These are phyloP conservation scores for Rhizopogon vulgaris DNA, from an alignment of 768 basidiomycete species.

Conservation along the genomic window DNA sequence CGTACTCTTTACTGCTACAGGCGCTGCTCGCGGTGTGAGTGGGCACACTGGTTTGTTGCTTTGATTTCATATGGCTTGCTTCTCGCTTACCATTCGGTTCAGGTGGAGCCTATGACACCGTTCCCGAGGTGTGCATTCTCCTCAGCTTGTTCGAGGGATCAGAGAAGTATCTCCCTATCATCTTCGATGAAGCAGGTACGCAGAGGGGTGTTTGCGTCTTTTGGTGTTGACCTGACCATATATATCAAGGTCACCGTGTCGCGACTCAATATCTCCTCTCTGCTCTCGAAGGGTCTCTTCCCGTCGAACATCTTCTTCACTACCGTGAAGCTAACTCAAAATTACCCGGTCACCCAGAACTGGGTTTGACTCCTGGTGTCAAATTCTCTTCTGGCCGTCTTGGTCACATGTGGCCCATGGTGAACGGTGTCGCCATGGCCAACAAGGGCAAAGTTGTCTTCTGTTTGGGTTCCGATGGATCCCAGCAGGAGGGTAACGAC, in stretches of 20 bases:
- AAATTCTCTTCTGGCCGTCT: slow-evolving; percentile 93
- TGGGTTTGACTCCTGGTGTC: slow-evolving; percentile 87
- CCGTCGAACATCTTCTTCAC: slow-evolving; percentile 71
- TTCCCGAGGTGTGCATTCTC: slow-evolving; percentile 79
- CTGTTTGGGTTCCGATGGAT: slow-evolving; percentile 84
- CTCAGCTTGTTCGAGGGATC: slow-evolving; percentile 63
- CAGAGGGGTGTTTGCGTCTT: not conserved
- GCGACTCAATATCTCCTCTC: slow-evolving; percentile 85
- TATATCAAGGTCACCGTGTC: slow-evolving; percentile 68
- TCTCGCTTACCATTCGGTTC: slow-evolving; percentile 10
- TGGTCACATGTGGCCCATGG: slow-evolving; percentile 86
- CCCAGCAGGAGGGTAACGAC: slow-evolving; percentile 88
- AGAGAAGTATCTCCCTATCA: slow-evolving; percentile 58
- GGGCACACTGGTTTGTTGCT: slow-evolving; percentile 64
- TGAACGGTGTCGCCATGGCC: slow-evolving; percentile 81
- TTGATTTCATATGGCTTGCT: not conserved
- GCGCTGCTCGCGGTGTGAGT: slow-evolving; percentile 79
- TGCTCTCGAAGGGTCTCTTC: slow-evolving; percentile 66
- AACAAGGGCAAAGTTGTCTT: slow-evolving; percentile 74
- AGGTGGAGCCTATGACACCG: slow-evolving; percentile 69
- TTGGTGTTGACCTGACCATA: not conserved
- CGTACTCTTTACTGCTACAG: slow-evolving; percentile 81
- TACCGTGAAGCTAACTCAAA: slow-evolving; percentile 85
- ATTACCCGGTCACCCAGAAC: slow-evolving; percentile 85
- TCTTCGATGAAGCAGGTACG: slow-evolving; percentile 81